Evolutionary conservation across 1,284 basidiomycete species (phyloP).

Genomic region (Ustilago shanxiensis): DNA sequence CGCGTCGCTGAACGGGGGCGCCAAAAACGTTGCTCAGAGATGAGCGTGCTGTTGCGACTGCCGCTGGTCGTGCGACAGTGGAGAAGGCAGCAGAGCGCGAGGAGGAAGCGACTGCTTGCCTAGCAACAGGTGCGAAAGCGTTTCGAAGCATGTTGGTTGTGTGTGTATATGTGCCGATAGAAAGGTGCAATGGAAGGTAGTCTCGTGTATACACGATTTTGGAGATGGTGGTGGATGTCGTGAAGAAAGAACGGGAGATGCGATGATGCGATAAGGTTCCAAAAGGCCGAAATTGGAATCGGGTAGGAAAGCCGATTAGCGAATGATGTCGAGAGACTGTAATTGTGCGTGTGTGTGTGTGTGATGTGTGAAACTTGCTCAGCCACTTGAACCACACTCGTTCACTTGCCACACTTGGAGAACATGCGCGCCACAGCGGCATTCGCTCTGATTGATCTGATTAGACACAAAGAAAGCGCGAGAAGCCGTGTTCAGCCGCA

Average conservation of each 20-base stretch:
- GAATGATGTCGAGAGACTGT: constrained; percentile 8
- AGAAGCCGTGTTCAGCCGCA: neutral
- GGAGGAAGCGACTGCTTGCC: constrained; percentile 42
- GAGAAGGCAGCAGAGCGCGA: constrained; percentile 41
- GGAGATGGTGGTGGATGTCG: constrained; percentile 3
- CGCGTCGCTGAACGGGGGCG: constrained; percentile 44
- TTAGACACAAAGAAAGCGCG: neutral
- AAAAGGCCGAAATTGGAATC: constrained; percentile 2
- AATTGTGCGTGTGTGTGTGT: no score
- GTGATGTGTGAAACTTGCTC: constrained; percentile 9
- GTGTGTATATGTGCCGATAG: neutral
- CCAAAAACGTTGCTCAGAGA: constrained; percentile 27
- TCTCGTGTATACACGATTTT: no score
- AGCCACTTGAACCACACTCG: neutral
- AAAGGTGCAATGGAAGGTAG: no score
- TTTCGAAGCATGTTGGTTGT: constrained; percentile 42
- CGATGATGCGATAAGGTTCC: neutral
- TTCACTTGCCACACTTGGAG: neutral
- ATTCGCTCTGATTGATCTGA: constrained; percentile 8
- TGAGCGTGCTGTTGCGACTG: constrained; percentile 31
- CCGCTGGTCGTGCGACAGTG: constrained; percentile 44
- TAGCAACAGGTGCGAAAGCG: constrained; percentile 43
- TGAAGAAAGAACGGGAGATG: neutral
- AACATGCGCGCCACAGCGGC: neutral
- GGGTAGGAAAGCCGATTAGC: constrained; percentile 24